Base-by-base conservation (phyloP, 2,329 filamentous ascomycete genomes). In the Aphanocladium album region DNA sequence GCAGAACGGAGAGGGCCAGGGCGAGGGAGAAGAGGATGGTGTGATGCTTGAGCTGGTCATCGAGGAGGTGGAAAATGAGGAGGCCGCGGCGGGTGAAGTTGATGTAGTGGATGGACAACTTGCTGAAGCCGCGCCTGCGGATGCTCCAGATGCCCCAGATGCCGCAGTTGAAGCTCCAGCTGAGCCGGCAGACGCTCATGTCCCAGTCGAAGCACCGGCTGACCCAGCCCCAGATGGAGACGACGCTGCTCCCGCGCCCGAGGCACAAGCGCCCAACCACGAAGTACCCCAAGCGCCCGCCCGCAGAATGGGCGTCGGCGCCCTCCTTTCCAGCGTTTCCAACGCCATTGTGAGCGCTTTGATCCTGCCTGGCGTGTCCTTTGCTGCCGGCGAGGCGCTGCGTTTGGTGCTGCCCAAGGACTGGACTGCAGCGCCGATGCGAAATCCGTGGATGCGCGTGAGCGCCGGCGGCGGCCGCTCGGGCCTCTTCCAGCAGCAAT, bases 351-450 rank as follows among this genome's bases (percentile, higher is more conserved):
- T 82, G 33, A 78, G 79, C 16, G 78, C 82, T 1, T 75, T 99
- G 2, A 79, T 96, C 14, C 91, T 96, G 69, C 95, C 95, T 0
- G 86, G 85, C 12, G 85, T 98, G 49, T 92, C 91, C 0, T 89
- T 88, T 33, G 81, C 85, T 16, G 85, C 91, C 74, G 95, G 95
- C 49, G 89, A 92, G 67, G 69, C 91, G 1, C 78, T 98, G 37
- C 86, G 88, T 16, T 71, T 84, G 12, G 73, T 83, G 0, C 77
- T 96, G 1, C 93, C 93, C 0, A 77, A 77, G 39, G 76, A 83
- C 3, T 92, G 89, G 86, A 86, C 88, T 11, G 76, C 77, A 0
- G 74, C 75, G 9, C 73, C 78, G 1, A 25, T 66, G 17, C 62
- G 66, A 30, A 68, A 62, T 57, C 61, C 65, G 14, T 72, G 67